A percentile compares a stretch with the other conserved stretches of the same genome.
Evolutionary conservation across 495 filamentous ascomycete genomes (phyloP).

Genomic region (Trichodelitschia bisporula): DNA sequence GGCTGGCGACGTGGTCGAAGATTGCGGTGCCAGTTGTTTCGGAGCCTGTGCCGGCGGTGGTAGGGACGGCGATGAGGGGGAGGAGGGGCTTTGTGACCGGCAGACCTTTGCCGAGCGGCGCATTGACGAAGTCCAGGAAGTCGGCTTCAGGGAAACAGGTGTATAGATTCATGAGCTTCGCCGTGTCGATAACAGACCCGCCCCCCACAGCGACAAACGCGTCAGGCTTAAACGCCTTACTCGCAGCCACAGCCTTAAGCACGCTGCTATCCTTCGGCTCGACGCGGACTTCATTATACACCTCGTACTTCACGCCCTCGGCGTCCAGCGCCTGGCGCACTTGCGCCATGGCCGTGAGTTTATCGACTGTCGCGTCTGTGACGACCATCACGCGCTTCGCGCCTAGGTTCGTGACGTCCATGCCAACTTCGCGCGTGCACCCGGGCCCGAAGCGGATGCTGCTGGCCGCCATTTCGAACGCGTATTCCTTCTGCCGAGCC

Average conservation of each 20-base stretch:
- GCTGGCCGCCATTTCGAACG: conserved; percentile 93
- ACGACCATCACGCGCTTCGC: conserved; percentile 72
- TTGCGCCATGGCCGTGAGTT: conserved; percentile 65
- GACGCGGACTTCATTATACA: conserved; percentile 53
- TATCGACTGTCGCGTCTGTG: conserved; percentile 56
- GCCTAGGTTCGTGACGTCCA: conserved; percentile 88
- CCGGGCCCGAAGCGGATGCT: conserved; percentile 85
- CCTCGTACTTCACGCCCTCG: conserved; percentile 55
- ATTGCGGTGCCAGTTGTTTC: conserved; percentile 97
- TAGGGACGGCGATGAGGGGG: conserved; percentile 80
- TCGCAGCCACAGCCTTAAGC: conserved; percentile 65
- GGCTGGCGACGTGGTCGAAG: conserved; percentile 74
- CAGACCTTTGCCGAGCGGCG: conserved; percentile 66
- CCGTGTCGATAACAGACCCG: conserved; percentile 65
- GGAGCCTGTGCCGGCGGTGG: conserved; percentile 81
- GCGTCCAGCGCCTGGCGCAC: conserved; percentile 48
- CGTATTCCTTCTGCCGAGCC: conserved; percentile 72
- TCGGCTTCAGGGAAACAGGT: conserved; percentile 65
- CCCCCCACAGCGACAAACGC: conserved; percentile 79
- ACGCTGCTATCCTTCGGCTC: conserved; percentile 90
- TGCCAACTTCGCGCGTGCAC: conserved; percentile 90
- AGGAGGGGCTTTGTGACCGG: conserved; percentile 58
- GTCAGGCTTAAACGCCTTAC: conserved; percentile 54
- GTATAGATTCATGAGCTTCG: conserved; percentile 96
- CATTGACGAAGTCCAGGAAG: conserved; percentile 94